Conservation (phyloP, 1,139 yeast species). For the Hanseniaspora uvarum region DNA sequence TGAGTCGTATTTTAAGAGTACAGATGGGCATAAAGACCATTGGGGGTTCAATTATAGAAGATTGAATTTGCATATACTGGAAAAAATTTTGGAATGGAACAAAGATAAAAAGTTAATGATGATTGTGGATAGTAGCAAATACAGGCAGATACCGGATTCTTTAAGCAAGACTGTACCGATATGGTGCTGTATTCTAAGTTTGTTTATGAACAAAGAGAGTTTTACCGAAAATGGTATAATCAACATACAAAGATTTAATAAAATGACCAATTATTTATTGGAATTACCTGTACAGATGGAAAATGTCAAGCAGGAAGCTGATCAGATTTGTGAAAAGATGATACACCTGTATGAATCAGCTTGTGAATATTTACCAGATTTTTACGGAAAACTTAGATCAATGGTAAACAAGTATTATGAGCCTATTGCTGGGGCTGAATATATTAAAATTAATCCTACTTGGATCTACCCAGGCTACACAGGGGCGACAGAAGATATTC, state of each 20-base stretch:
- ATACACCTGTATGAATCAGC: neutral
- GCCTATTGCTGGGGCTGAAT: neutral
- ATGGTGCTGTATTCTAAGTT: slow-evolving; percentile 78
- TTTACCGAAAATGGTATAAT: slow-evolving; percentile 5
- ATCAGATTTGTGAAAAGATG: neutral
- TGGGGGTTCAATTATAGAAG: slow-evolving; percentile 72
- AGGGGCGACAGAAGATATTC: slow-evolving; percentile 24
- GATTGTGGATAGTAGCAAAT: slow-evolving; percentile 79
- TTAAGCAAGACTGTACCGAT: slow-evolving; percentile 77
- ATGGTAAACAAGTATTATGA: neutral
- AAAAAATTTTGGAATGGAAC: slow-evolving; percentile 33
- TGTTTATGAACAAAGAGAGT: slow-evolving; percentile 35
- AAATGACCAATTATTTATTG: slow-evolving; percentile 43
- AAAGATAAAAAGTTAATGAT: slow-evolving; percentile 36
- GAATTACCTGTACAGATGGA: slow-evolving; percentile 43
- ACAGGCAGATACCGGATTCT: slow-evolving; percentile 79
- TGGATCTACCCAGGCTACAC: slow-evolving; percentile 59
- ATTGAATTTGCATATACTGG: slow-evolving; percentile 48
- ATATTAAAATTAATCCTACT: slow-evolving; percentile 49
- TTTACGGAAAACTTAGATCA: neutral
- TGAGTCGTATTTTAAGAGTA: slow-evolving; percentile 70
- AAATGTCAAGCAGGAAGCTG: slow-evolving; percentile 32
- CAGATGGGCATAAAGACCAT: slow-evolving; percentile 76
- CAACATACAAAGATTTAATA: slow-evolving; percentile 38
- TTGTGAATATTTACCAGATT: slow-evolving; percentile 2